Conservation (phyloP, 1,284 basidiomycete species). For the Malassezia furfur region DNA sequence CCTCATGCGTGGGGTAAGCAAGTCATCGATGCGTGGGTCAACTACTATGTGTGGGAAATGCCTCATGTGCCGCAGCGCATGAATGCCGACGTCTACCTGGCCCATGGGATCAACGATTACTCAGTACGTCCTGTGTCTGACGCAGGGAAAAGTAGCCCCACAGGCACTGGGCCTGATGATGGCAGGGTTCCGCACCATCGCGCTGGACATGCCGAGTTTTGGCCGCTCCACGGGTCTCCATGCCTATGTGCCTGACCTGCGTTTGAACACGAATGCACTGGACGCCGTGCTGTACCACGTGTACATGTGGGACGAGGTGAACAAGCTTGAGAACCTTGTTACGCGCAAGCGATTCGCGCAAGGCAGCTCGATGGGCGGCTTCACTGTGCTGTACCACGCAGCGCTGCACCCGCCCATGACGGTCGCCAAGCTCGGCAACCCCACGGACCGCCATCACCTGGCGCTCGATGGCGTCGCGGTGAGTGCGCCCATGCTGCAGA, state of each 20-base stretch:
- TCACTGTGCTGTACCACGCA: constrained; percentile 48
- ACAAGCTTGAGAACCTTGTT: constrained; percentile 14
- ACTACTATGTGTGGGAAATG: constrained; percentile 40
- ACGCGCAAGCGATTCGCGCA: constrained; percentile 47
- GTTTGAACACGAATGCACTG: constrained; percentile 50
- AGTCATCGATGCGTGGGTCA: constrained; percentile 22
- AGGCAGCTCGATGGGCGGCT: constrained; percentile 50
- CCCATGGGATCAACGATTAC: constrained; percentile 45
- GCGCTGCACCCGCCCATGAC: constrained; percentile 37
- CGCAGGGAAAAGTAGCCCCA: constrained; percentile 46
- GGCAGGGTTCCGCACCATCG: constrained; percentile 52
- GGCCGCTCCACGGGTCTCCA: constrained; percentile 50
- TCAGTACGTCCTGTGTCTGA: constrained; percentile 7
- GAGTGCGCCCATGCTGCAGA: constrained; percentile 52
- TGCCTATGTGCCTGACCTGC: constrained; percentile 50
- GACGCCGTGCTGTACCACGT: constrained; percentile 52
- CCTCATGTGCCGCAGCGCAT: constrained; percentile 10
- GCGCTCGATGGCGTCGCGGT: constrained; percentile 47
- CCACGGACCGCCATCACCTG: constrained; percentile 19
- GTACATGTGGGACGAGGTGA: constrained; percentile 23
- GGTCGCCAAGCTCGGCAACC: constrained; percentile 19
- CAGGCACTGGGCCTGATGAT: constrained; percentile 51
- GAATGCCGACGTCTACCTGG: constrained; percentile 33
- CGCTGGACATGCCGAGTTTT: constrained; percentile 53
- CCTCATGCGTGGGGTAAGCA: constrained; percentile 8